These are phyloP conservation scores for Lactarius tabidus DNA, from an alignment of 768 basidiomycete species.

Conservation along the genomic window DNA sequence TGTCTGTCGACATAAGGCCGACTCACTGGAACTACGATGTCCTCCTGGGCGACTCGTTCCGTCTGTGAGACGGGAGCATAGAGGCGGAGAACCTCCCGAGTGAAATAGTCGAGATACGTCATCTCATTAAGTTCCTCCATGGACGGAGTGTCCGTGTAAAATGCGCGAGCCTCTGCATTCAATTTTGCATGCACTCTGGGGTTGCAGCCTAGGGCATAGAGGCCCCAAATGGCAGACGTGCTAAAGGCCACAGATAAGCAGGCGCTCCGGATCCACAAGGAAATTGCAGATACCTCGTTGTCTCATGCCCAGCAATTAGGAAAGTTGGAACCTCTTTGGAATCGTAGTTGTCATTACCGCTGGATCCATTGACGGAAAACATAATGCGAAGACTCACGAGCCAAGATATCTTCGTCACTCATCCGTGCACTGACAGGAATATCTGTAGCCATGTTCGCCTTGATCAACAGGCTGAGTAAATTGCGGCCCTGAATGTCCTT, in stretches of 20 bases:
- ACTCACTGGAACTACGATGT: constrained; percentile 22
- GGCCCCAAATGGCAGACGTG: constrained; percentile 52
- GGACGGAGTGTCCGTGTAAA: constrained; percentile 53
- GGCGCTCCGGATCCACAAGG: background rate
- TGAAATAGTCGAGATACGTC: constrained; percentile 50
- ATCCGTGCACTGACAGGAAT: constrained; percentile 50
- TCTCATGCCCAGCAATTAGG: constrained; percentile 57
- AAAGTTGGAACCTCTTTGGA: constrained; percentile 56
- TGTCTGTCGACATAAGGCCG: constrained; percentile 25
- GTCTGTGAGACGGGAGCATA: constrained; percentile 22
- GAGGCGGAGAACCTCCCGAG: constrained; percentile 20
- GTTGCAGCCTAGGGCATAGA: constrained; percentile 50
- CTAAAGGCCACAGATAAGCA: constrained; percentile 13
- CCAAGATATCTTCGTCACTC: constrained; percentile 58
- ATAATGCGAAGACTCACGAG: constrained; percentile 37
- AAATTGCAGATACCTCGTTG: constrained; percentile 40
- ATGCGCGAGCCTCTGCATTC: constrained; percentile 50
- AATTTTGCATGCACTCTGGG: constrained; percentile 51
- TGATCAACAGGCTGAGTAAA: constrained; percentile 55
- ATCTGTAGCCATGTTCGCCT: constrained; percentile 62
- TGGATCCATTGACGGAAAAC: background rate
- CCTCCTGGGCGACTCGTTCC: constrained; percentile 16
- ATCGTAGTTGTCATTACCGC: background rate
- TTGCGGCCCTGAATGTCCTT: constrained; percentile 42
- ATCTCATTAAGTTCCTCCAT: constrained; percentile 68